Evolutionary conservation across 2,329 filamentous ascomycete species (phyloP).

Genomic region (Verticillium nubilum): DNA sequence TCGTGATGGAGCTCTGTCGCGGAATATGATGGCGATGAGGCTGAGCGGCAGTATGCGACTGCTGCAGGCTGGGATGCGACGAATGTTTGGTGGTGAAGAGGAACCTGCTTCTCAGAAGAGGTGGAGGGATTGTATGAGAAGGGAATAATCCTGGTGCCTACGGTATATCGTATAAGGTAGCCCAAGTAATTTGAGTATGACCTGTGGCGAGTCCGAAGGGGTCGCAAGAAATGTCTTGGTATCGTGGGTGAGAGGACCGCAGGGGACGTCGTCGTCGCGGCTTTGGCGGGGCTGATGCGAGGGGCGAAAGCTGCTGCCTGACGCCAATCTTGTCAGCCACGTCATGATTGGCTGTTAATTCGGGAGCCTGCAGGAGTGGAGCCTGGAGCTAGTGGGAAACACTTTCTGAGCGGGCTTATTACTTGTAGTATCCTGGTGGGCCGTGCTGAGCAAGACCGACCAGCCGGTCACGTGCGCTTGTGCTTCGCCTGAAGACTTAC

Average conservation of each 20-base stretch:
- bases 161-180: too few species aligned
- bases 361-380: conserved; percentile 1
- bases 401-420: background rate
- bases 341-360: background rate
- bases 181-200: background rate
- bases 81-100: background rate
- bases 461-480: background rate
- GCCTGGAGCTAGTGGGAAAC: background rate
- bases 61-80: background rate
- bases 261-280: background rate
- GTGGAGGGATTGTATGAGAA: background rate
- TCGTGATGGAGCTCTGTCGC: too few species aligned
- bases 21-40: background rate
- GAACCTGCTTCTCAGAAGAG: background rate
- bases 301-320: conserved; percentile 1
- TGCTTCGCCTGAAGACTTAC: background rate
- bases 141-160: background rate
- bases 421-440: background rate
- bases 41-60: background rate
- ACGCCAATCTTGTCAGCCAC: background rate
- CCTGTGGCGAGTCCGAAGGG: background rate
- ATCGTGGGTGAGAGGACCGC: background rate
- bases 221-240: background rate
- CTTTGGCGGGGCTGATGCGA: background rate
- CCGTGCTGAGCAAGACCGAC: background rate